These are phyloP conservation scores for Tranzscheliella williamsii DNA, from an alignment of 1,284 basidiomycete species.

Conservation along the genomic window DNA sequence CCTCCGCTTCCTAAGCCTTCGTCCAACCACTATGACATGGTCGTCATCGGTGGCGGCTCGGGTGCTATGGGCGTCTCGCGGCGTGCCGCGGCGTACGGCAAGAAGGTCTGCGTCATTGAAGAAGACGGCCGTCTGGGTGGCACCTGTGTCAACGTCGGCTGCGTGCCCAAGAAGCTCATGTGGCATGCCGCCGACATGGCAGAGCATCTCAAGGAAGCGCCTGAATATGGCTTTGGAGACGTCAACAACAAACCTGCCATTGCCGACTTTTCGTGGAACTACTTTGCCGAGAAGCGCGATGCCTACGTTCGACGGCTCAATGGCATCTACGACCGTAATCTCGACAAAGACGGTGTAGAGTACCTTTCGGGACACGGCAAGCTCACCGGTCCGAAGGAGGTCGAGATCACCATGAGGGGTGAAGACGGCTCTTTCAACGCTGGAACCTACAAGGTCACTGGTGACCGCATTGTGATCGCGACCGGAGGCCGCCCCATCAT, in stretches of 20 bases:
- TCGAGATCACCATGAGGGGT: conserved; percentile 51
- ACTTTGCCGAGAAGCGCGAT: conserved; percentile 91
- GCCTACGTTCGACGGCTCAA: conserved; percentile 90
- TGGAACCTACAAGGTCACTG: conserved; percentile 56
- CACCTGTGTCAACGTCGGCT: conserved; percentile 89
- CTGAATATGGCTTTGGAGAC: conserved; percentile 74
- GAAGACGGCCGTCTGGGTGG: conserved; percentile 78
- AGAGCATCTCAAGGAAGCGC: conserved; percentile 75
- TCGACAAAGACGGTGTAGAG: conserved; percentile 85
- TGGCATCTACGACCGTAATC: conserved; percentile 81
- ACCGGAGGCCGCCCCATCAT: conserved; percentile 83
- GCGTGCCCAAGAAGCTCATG: conserved; percentile 76
- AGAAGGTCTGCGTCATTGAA: conserved; percentile 90
- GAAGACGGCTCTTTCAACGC: conserved; percentile 65
- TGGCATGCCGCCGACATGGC: conserved; percentile 92
- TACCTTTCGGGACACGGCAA: conserved; percentile 78
- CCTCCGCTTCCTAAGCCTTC: conserved; percentile 52
- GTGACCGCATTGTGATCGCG: conserved; percentile 66
- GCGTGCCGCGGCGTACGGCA: conserved; percentile 86
- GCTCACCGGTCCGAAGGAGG: conserved; percentile 50
- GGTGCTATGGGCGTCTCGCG: conserved; percentile 59
- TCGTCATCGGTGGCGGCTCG: conserved; percentile 61
- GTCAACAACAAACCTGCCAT: conserved; percentile 49
- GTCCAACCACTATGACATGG: conserved; percentile 52
- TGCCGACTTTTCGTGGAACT: conserved; percentile 79